phyloP scores from a whole-genome alignment of 352 stramenopile genomes.

The Globisporangium canariense region DNA sequence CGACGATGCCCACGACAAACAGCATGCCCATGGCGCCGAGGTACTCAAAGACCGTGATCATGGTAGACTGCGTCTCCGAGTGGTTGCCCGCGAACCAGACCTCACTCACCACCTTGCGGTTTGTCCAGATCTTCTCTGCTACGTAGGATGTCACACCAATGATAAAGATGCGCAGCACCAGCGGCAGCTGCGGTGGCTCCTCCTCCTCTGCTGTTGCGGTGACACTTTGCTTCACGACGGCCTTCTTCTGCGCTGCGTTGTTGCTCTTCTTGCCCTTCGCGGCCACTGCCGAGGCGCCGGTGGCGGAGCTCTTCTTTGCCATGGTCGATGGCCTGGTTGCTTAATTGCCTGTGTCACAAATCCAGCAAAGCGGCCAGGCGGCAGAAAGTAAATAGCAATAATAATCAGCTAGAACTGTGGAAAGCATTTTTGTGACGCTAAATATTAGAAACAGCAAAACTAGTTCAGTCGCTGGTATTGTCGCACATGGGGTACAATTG shows the following conservation, averaged over 20 bases:
- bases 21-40: conserved; percentile 73
- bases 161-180: conserved; percentile 54
- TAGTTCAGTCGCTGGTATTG: neutral
- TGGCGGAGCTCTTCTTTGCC: conserved; percentile 10
- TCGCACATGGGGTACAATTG: neutral
- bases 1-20: conserved; percentile 63
- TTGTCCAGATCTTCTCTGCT: conserved; percentile 79
- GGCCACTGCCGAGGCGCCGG: neutral
- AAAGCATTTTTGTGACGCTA: neutral
- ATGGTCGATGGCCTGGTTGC: neutral
- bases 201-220: conserved; percentile 15
- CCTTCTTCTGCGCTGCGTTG: neutral
- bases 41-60: conserved; percentile 79
- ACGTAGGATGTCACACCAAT: conserved; percentile 66
- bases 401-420: too few species aligned
- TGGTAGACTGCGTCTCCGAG: conserved; percentile 44
- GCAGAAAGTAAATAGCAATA: neutral
- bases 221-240: neutral
- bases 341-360: neutral
- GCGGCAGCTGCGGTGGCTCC: conserved; percentile 33
- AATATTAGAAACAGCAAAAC: neutral
- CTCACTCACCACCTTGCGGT: conserved; percentile 57
- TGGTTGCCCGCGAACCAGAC: conserved; percentile 65
- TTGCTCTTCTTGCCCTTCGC: conserved; percentile 13
- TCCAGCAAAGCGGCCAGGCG: neutral